Conservation (phyloP, 345 rosid species). For the Capsella bursapastoris region DNA sequence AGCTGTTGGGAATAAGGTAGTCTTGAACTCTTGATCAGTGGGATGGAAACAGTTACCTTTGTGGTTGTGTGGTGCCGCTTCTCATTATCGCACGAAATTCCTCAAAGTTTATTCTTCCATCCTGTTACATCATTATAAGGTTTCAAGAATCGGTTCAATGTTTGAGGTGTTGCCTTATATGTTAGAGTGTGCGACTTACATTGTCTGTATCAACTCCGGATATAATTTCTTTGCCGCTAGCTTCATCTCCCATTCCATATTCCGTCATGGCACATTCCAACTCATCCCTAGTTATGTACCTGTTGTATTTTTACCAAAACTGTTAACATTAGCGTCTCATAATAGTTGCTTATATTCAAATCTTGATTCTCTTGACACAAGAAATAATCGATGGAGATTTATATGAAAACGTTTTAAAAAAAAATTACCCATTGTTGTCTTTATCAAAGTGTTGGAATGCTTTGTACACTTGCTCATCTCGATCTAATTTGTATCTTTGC, state of each 20-base stretch:
- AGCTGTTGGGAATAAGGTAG: no score
- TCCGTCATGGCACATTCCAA: conserved; percentile 87
- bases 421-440: conserved; percentile 70
- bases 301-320: conserved; percentile 20
- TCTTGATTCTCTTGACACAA: neutral
- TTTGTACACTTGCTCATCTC: conserved; percentile 75
- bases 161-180: neutral
- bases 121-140: conserved; percentile 50
- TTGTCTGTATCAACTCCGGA: conserved; percentile 90
- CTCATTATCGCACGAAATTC: conserved; percentile 96
- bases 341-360: neutral
- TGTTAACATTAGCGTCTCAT: neutral
- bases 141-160: neutral
- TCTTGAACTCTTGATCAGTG: conserved; percentile 13
- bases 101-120: conserved; percentile 87
- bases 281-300: conserved; percentile 87
- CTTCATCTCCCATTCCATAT: conserved; percentile 85
- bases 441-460: conserved; percentile 85
- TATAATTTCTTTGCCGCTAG: conserved; percentile 75
- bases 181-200: conserved; percentile 50
- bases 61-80: conserved; percentile 63
- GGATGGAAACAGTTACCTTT: conserved; percentile 50
- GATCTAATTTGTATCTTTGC: conserved; percentile 71
- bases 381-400: neutral
- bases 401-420: conserved; percentile 7